These are phyloP conservation scores for Pelargonium myrrhifolium DNA, from an alignment of 441 rosid genomes.

Conservation along the genomic window DNA sequence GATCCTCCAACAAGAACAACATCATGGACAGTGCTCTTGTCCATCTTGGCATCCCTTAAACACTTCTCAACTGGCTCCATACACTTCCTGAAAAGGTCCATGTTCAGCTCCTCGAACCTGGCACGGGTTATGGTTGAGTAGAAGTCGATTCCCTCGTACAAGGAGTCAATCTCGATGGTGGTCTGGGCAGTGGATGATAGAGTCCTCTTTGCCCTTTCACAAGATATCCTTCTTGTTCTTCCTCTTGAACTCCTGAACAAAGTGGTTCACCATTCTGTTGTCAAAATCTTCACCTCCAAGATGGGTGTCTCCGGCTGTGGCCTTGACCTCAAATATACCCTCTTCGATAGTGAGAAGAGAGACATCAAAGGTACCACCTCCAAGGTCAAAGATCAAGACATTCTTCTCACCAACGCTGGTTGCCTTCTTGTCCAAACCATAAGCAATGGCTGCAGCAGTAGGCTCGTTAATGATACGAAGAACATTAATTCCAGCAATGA, in stretches of 20 bases:
- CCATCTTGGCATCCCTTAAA: conserved; percentile 60
- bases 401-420: conserved; percentile 50
- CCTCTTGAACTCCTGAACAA: conserved; percentile 56
- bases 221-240: conserved; percentile 56
- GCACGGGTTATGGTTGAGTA: conserved; percentile 45
- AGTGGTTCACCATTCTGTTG: conserved; percentile 55
- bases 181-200: conserved; percentile 50
- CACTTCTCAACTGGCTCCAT: conserved; percentile 66
- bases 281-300: conserved; percentile 67
- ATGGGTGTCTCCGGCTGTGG: conserved; percentile 58
- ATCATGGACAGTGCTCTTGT: conserved; percentile 46
- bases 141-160: conserved; percentile 54
- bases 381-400: conserved; percentile 48
- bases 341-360: conserved; percentile 56
- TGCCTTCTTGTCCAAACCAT: conserved; percentile 51
- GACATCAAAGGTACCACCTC: conserved; percentile 60
- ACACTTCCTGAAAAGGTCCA: conserved; percentile 55
- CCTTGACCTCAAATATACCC: conserved; percentile 57
- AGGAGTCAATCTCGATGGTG: conserved; percentile 47
- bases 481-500: conserved; percentile 25
- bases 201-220: conserved; percentile 52
- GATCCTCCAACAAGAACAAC: conserved; percentile 64
- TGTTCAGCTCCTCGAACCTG: conserved; percentile 52
- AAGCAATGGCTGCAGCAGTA: conserved; percentile 59
- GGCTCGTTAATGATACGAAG: conserved; percentile 38